Evolutionary conservation across 1,284 basidiomycete genomes (phyloP).

Genomic region (Coniophora puteana): DNA sequence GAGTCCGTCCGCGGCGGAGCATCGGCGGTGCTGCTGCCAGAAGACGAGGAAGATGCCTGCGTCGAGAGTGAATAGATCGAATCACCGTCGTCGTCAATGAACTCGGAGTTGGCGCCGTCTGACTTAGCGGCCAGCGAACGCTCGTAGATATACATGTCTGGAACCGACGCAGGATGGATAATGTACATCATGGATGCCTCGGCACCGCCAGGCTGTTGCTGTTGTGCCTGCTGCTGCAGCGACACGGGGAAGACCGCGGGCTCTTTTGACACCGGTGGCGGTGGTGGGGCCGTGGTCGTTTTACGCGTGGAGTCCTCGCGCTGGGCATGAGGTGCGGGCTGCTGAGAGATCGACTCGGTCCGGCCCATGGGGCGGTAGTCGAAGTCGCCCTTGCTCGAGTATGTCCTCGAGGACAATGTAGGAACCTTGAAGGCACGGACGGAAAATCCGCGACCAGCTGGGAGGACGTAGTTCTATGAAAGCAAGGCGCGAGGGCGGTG

Average conservation of each 20-base stretch:
- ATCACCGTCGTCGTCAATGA: conserved; percentile 33
- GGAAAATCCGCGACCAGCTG: conserved; percentile 43
- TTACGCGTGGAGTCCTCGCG: conserved; percentile 12
- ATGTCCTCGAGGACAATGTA: conserved; percentile 30
- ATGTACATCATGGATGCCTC: conserved; percentile 20
- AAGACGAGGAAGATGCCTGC: conserved; percentile 43
- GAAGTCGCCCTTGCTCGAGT: conserved; percentile 39
- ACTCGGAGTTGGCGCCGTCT: conserved; percentile 44
- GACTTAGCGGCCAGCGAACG: conserved; percentile 48
- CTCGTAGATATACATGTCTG: conserved; percentile 55
- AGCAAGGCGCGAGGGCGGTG: too few species aligned
- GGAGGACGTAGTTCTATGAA: conserved; percentile 32
- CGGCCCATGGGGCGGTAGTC: conserved; percentile 36
- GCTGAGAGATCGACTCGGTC: conserved; percentile 14
- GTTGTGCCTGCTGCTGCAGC: conserved; percentile 17
- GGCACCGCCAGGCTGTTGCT: conserved; percentile 18
- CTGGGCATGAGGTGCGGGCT: conserved; percentile 14
- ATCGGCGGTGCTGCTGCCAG: conserved; percentile 47
- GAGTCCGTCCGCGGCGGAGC: conserved; percentile 31
- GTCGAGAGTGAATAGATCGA: conserved; percentile 32
- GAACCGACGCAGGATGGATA: conserved; percentile 41
- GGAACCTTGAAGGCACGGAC: conserved; percentile 51
- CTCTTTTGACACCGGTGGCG: not conserved
- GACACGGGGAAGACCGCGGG: conserved; percentile 21
- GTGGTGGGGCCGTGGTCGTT: conserved; percentile 8